Base-by-base conservation (phyloP, 768 basidiomycete genomes). In the Sporobolomyces roseus region DNA sequence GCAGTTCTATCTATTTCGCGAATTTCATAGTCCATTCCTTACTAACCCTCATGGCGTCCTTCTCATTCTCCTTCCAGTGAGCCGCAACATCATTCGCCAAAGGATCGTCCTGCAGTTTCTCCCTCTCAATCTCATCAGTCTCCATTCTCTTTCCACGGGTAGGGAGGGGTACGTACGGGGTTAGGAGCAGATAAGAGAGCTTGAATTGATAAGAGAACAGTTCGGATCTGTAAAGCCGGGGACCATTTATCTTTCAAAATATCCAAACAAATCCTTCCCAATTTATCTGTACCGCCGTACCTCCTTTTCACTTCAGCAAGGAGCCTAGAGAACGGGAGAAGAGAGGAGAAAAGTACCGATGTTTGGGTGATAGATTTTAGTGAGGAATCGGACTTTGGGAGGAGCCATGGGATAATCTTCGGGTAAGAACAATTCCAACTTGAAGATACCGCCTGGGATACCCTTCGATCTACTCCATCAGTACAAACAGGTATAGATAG, bases 171-270 rank as follows among this genome's bases (percentile, higher is more conserved):
- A 3, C 29, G 13, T 14, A 41, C 81, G 1, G 96, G 96, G 80
- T 99, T 99, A 3, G 96, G 96, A 2, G 96, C 88, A 71, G 88
- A 90, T 49, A 99, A 83, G 52, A 99, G 83, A n/a, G 96, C 96
- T 80, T 99, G 96, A 77, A 99, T 84, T 46, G 94, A 97, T 58
- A 99, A 84, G 65, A 99, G 83, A 58, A 99, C 96, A 2, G 96
- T 99, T 74, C 96, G 88, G 80, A 99, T 99, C 79, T 99, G 96
- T 23, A 99, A 83, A 0, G 96, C 96, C 25, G 96, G 96, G 14
- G 93, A 96, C 96, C 96, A 99, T 83, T 98, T 98, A 80, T 99
- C 96, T 84, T 99, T 99, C 77, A 99, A 82, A 76, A 99, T 98
- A 79, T 99, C 96, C 64, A 99, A 81, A 80, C 96, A 99, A 80